A percentile compares a stretch with the other conserved stretches of the same genome.
phyloP scores from a whole-genome alignment of 345 rosid species.

The Pseudoturritis turrita region DNA sequence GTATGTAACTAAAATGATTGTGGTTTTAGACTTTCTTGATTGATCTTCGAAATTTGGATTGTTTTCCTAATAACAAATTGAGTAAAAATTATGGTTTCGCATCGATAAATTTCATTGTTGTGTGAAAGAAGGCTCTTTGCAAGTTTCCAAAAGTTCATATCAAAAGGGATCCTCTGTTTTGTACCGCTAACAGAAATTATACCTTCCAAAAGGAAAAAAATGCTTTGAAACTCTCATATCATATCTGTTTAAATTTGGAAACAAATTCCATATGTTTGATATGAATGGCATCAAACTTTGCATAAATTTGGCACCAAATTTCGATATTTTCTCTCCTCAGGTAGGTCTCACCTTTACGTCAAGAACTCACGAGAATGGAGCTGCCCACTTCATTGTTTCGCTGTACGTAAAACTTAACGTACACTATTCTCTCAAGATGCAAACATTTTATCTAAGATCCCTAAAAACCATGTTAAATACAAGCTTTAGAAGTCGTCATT shows the following conservation, averaged over 20 bases:
- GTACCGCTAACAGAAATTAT: not conserved
- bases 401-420: constrained; percentile 6
- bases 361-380: constrained; percentile 3
- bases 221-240: no score
- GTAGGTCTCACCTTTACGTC: not conserved
- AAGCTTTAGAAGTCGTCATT: not conserved
- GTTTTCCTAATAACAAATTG: no score
- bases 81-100: not conserved
- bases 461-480: not conserved
- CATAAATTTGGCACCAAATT: not conserved
- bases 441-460: not conserved
- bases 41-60: not conserved
- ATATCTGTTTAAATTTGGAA: no score
- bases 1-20: not conserved
- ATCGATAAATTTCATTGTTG: not conserved
- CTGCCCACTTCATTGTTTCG: not conserved
- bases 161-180: not conserved
- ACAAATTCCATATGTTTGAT: no score
- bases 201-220: not conserved
- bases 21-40: not conserved
- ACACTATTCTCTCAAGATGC: not conserved
- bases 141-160: constrained; percentile 6
- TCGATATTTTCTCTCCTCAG: not conserved
- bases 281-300: not conserved
- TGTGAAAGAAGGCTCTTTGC: not conserved